These are phyloP conservation scores for Citrus reticulata DNA, from an alignment of 345 rosid species.

Conservation along the genomic window DNA sequence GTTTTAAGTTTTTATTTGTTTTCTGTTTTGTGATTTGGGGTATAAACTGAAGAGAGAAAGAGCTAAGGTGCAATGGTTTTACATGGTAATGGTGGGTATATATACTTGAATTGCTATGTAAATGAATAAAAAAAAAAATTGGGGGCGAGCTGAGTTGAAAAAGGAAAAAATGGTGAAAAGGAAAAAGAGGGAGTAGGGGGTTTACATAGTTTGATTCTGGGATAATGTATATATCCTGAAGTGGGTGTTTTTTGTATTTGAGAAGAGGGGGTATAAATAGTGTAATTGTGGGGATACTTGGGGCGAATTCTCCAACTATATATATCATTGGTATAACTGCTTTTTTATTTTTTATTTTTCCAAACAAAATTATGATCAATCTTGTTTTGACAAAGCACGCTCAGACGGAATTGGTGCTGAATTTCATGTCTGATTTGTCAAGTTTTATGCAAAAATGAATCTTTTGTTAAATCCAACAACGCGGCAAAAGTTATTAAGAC, in stretches of 20 bases:
- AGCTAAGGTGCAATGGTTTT: conserved; percentile 5
- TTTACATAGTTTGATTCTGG: conserved; percentile 16
- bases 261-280: conserved; percentile 30
- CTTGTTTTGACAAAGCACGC: neutral
- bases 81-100: conserved; percentile 22
- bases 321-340: conserved; percentile 23
- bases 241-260: conserved; percentile 12
- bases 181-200: conserved; percentile 6
- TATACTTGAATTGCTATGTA: conserved; percentile 28
- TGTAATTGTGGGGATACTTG: conserved; percentile 42
- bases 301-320: conserved; percentile 30
- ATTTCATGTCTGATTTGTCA: neutral
- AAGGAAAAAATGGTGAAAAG: conserved; percentile 5
- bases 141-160: conserved; percentile 16
- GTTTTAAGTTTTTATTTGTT: conserved; percentile 14
- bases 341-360: conserved; percentile 11
- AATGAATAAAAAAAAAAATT: conserved; percentile 32
- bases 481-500: too few species aligned
- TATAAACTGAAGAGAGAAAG: conserved; percentile 15
- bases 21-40: conserved; percentile 17
- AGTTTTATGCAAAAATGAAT: neutral
- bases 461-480: neutral
- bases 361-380: neutral
- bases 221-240: conserved; percentile 36
- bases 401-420: neutral